These are phyloP conservation scores for Camelina neglecta DNA, from an alignment of 345 rosid genomes.

Conservation along the genomic window DNA sequence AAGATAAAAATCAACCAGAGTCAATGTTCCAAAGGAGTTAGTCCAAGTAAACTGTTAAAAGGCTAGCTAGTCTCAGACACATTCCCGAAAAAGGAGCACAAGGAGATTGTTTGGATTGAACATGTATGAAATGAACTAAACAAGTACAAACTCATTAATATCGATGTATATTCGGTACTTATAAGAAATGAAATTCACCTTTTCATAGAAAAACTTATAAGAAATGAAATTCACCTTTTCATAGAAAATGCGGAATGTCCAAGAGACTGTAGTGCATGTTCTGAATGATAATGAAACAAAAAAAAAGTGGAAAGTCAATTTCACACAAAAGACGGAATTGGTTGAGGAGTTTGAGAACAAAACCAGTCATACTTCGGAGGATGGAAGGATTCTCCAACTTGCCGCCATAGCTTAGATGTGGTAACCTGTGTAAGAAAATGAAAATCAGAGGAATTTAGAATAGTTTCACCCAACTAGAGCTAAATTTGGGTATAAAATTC, in stretches of 20 bases:
- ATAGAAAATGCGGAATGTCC: constrained; percentile 96
- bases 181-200: constrained; percentile 52
- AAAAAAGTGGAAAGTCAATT: constrained; percentile 3
- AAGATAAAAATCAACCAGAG: constrained; percentile 7
- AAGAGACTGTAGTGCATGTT: constrained; percentile 96
- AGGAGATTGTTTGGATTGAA: constrained; percentile 6
- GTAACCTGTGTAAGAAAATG: constrained; percentile 67
- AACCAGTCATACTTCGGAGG: constrained; percentile 85
- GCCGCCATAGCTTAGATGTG: constrained; percentile 85
- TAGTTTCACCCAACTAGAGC: constrained; percentile 2
- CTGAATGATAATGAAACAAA: constrained; percentile 46
- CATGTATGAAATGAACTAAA: background rate
- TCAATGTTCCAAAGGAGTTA: constrained; percentile 12
- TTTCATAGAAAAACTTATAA: constrained; percentile 70
- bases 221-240: constrained; percentile 66
- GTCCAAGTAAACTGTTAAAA: background rate
- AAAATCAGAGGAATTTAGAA: constrained; percentile 6
- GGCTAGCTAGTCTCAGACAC: constrained; percentile 13
- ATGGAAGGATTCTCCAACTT: constrained; percentile 96
- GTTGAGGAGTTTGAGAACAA: constrained; percentile 9
- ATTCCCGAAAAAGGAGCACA: constrained; percentile 8
- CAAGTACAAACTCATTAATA: constrained; percentile 8
- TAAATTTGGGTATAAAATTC: background rate
- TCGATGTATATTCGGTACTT: background rate
- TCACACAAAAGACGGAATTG: background rate